phyloP scores from a whole-genome alignment of 2,329 filamentous ascomycete species.

The Bimuria novae-zelandiae region DNA sequence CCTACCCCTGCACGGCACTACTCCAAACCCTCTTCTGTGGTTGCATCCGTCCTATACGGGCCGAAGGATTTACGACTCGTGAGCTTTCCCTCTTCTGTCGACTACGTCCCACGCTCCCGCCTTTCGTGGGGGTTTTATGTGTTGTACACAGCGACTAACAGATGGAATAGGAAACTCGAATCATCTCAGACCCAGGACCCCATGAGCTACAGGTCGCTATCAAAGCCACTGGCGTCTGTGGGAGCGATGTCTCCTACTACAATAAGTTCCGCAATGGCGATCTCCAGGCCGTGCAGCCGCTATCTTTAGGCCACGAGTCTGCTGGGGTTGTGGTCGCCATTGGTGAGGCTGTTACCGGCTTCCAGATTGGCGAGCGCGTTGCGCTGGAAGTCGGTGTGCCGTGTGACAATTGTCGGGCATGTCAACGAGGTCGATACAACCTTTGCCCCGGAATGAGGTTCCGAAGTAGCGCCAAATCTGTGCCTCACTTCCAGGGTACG shows the following conservation, averaged over 20 bases:
- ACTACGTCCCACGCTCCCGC: constrained; percentile 39
- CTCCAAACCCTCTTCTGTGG: constrained; percentile 42
- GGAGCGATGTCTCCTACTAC: constrained; percentile 73
- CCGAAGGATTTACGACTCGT: constrained; percentile 50
- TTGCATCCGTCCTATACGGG: constrained; percentile 49
- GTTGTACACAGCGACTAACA: constrained; percentile 29
- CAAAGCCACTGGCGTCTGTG: constrained; percentile 70
- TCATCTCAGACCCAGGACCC: constrained; percentile 58
- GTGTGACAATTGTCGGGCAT: constrained; percentile 49
- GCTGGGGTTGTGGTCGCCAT: constrained; percentile 46
- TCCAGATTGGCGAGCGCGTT: constrained; percentile 48
- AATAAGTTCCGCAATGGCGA: constrained; percentile 74
- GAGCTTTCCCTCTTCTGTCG: constrained; percentile 39
- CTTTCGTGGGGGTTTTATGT: constrained; percentile 39
- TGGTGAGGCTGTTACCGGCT: constrained; percentile 44
- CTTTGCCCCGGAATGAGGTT: constrained; percentile 50
- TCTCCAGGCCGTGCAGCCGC: constrained; percentile 66
- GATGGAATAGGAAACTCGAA: constrained; percentile 57
- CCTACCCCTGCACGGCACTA: constrained; percentile 47
- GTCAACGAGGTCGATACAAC: constrained; percentile 50
- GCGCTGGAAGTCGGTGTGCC: constrained; percentile 49
- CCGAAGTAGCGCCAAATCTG: constrained; percentile 49
- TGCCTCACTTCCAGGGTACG: constrained; percentile 51
- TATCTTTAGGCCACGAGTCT: constrained; percentile 59
- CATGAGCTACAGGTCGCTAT: constrained; percentile 68